phyloP scores from a whole-genome alignment of 192 early-diverging fungal genomes.

The Podila epigama region DNA sequence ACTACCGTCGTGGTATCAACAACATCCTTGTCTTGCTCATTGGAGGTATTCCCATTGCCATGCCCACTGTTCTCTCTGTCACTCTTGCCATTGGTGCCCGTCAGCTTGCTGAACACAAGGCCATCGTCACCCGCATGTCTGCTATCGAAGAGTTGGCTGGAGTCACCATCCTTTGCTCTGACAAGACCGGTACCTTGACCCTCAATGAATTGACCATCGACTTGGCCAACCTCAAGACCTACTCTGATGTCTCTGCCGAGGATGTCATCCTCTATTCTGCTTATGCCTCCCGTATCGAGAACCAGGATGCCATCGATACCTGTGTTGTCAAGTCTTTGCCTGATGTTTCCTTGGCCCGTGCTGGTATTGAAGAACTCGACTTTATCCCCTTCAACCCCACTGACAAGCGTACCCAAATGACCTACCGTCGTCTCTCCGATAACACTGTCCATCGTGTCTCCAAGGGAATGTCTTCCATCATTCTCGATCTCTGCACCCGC shows the following conservation, averaged over 20 bases:
- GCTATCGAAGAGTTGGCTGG: conserved; percentile 85
- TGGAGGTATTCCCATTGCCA: conserved; percentile 85
- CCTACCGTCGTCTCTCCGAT: conserved; percentile 69
- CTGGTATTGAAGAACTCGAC: conserved; percentile 70
- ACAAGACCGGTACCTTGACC: conserved; percentile 97
- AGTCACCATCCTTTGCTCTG: conserved; percentile 87
- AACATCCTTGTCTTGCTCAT: conserved; percentile 81
- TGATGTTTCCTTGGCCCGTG: conserved; percentile 62
- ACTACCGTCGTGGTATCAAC: conserved; percentile 80
- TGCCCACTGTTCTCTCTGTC: conserved; percentile 78
- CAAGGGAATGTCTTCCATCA: conserved; percentile 80
- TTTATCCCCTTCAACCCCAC: conserved; percentile 81
- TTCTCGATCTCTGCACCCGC: conserved; percentile 75
- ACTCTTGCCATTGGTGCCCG: conserved; percentile 83
- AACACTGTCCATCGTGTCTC: conserved; percentile 71
- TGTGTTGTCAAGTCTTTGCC: conserved; percentile 73
- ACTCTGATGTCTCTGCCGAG: conserved; percentile 67
- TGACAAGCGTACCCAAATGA: conserved; percentile 79
- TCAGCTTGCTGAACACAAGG: conserved; percentile 84
- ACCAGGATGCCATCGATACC: conserved; percentile 85
- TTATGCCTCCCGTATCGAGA: conserved; percentile 78
- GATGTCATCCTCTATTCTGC: conserved; percentile 72
- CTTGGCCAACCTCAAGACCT: conserved; percentile 71
- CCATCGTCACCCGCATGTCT: conserved; percentile 81
- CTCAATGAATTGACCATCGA: conserved; percentile 83